These are phyloP conservation scores for Warburgia ugandensis DNA, from an alignment of 164 flowering plant genomes.

Conservation along the genomic window DNA sequence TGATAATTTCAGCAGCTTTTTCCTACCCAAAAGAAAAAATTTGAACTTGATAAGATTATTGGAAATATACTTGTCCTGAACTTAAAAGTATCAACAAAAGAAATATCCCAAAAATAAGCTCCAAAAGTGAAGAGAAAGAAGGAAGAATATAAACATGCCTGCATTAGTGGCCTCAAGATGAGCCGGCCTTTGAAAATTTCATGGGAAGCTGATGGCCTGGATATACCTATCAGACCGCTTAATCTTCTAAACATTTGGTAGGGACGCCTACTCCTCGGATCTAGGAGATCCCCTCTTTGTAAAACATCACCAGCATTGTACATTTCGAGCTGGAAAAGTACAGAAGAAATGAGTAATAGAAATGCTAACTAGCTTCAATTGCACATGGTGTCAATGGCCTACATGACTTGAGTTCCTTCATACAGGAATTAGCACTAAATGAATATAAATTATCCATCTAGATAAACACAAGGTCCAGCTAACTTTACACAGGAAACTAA, in stretches of 20 bases:
- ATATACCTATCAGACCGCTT: conserved; percentile 25
- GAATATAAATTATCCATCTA: too few relatives aligned
- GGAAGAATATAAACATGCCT: conserved; percentile 32
- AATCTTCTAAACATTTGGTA: conserved; percentile 39
- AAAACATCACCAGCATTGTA: conserved; percentile 61
- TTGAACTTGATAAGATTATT: neutral
- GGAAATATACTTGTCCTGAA: too few relatives aligned
- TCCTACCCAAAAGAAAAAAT: conserved; percentile 39
- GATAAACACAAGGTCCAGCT: too few relatives aligned
- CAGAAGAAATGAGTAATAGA: neutral
- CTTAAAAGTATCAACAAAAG: too few relatives aligned
- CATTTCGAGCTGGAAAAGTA: conserved; percentile 55
- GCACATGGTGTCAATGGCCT: neutral
- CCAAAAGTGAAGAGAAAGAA: neutral
- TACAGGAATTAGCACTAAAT: neutral
- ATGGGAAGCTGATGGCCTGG: conserved; percentile 19
- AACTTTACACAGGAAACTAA: too few relatives aligned
- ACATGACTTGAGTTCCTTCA: neutral
- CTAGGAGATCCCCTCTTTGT: conserved; percentile 36
- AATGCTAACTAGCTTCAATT: neutral
- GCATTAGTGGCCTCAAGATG: conserved; percentile 39
- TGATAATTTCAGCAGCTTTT: conserved; percentile 44
- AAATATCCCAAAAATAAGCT: too few relatives aligned
- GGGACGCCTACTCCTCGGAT: conserved; percentile 42
- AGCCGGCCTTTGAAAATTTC: conserved; percentile 33